Evolutionary conservation across 176 grass and related monocot genomes (phyloP), one percentile per base, ranked within the genome.

Genomic region (Oryza meridionalis): DNA sequence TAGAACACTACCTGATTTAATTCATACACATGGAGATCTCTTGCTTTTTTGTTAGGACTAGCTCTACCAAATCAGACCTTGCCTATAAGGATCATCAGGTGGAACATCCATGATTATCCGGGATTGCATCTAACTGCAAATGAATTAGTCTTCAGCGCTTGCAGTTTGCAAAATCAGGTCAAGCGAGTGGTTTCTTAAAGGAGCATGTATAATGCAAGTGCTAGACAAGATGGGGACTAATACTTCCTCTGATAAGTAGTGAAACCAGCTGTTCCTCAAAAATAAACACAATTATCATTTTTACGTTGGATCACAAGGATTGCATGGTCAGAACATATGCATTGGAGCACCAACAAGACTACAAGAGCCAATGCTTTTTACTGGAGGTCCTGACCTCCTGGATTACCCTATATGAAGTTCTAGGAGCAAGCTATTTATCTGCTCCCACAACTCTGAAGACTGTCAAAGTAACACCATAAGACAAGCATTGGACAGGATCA

Each of bases 271-370:
- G 42, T 45, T 67, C 14, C 38, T 67, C 17, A 13, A 47, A 27
- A 67, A 31, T 6, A 37, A 37, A 29, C 31, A 47, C n/a, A 16
- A 6, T 33, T 33, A 46, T 9, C 17, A 47, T 33, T 40, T 71
- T 63, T 46, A 3, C 12, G 7, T 42, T 38, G 22, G 12, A 62
- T 69, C 80, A 74, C 31, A 50, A 55, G 10, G 24, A 14, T 73
- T 32, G 69, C 7, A 73, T 29, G 35, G 37, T 17, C 24, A 65
- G 27, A 17, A 45, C 16, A 32, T 32, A 73, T 25, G 67, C 37
- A 46, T n/a, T 2, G 40, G 45, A 84, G 58, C 24, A 84, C 53
- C 33, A 59, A 7, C 46, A 85, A 78, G 24, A 58, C 33, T 21
- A 7, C 31, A 85, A 78, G 25, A 58, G 21, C 24, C 4, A 29